These are phyloP conservation scores for Sergeia podlipaevii DNA, from an alignment of 208 protist species.

Conservation along the genomic window DNA sequence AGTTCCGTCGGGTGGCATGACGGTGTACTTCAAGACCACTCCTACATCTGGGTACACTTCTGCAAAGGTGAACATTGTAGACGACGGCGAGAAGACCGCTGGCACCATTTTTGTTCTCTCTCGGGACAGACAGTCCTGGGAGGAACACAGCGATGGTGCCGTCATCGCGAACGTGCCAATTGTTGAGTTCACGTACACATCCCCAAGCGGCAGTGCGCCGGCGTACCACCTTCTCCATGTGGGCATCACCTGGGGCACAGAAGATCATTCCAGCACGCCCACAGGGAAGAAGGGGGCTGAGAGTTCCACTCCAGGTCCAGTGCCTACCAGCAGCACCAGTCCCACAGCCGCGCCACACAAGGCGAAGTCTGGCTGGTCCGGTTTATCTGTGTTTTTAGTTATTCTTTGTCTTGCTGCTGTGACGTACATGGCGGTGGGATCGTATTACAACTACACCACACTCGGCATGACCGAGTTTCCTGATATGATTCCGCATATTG, in stretches of 20 bases:
- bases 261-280: too few species aligned
- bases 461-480: constrained; percentile 57
- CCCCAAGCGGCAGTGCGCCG: constrained; percentile 1
- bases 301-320: constrained; percentile 5
- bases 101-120: neutral
- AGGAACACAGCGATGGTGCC: too few species aligned
- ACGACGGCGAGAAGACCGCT: neutral
- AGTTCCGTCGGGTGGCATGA: constrained; percentile 29
- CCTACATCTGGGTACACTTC: constrained; percentile 15
- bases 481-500: constrained; percentile 65
- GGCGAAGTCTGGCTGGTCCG: neutral
- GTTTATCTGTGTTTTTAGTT: constrained; percentile 10
- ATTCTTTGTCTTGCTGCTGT: constrained; percentile 25
- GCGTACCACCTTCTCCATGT: neutral
- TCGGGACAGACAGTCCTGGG: neutral
- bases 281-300: too few species aligned
- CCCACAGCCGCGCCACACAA: neutral
- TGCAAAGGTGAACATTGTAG: constrained; percentile 4
- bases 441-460: constrained; percentile 57
- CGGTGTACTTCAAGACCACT: constrained; percentile 53
- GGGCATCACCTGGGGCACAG: too few species aligned
- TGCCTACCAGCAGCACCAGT: constrained; percentile 2
- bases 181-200: neutral
- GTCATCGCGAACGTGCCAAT: too few species aligned
- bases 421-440: constrained; percentile 37